These are phyloP conservation scores for Amanita pallidorosea DNA, from an alignment of 768 basidiomycete genomes.

Conservation along the genomic window DNA sequence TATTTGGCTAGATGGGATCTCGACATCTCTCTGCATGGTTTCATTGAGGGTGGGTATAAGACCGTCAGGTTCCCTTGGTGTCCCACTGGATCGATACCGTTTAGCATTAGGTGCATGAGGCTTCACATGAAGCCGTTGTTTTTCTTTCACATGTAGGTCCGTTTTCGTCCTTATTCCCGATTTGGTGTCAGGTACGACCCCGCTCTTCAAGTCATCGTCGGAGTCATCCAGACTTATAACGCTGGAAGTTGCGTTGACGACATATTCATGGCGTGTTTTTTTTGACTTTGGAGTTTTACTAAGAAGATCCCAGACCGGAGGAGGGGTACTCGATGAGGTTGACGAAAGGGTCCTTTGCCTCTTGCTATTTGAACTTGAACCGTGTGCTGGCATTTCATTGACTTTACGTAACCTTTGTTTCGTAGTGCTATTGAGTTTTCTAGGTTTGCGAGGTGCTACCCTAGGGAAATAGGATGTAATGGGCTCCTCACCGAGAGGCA, in stretches of 20 bases:
- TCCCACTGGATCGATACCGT: neutral
- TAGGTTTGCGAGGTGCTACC: neutral
- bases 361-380: neutral
- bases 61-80: neutral
- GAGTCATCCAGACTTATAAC: conserved; percentile 4
- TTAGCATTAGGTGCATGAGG: neutral
- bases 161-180: neutral
- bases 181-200: neutral
- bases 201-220: neutral
- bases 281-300: neutral
- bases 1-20: conserved; percentile 1
- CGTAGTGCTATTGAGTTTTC: neutral
- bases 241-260: neutral
- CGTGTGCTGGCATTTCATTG: neutral
- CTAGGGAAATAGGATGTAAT: conserved; percentile 8
- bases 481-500: conserved; percentile 7
- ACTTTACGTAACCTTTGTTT: neutral
- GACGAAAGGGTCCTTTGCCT: conserved; percentile 1
- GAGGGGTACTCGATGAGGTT: conserved; percentile 1
- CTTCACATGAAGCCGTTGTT: neutral
- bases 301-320: conserved; percentile 2
- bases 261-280: neutral
- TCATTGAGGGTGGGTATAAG: neutral
- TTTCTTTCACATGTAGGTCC: neutral
- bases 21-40: neutral